phyloP scores from a whole-genome alignment of 495 filamentous ascomycete genomes.

The Podospora fimiseda region DNA sequence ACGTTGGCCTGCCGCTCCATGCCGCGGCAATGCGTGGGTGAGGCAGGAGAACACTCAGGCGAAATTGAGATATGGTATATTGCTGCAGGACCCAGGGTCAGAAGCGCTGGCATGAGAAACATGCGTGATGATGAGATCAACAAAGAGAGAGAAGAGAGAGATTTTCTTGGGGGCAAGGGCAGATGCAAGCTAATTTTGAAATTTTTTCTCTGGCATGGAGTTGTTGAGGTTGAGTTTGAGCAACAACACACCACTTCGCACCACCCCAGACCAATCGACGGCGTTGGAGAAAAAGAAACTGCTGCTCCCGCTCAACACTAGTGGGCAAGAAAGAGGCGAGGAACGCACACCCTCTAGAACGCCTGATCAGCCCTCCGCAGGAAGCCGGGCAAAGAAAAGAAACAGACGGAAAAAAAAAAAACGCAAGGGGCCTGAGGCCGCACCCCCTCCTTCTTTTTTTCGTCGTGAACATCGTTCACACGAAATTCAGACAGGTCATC shows the following conservation, averaged over 20 bases:
- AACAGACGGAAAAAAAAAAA: constrained; percentile 6
- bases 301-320: constrained; percentile 1
- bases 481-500: too few species aligned
- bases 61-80: background rate
- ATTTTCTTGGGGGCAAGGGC: background rate
- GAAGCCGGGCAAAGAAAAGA: constrained; percentile 8
- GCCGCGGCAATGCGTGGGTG: constrained; percentile 3
- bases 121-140: background rate
- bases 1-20: constrained; percentile 1
- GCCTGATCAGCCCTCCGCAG: constrained; percentile 11
- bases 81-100: background rate
- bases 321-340: constrained; percentile 9
- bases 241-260: background rate
- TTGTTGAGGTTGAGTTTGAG: background rate
- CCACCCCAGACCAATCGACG: background rate
- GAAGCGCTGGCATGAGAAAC: background rate
- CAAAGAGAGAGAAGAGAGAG: too few species aligned
- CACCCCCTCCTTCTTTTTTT: constrained; percentile 1
- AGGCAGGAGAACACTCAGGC: background rate
- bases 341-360: constrained; percentile 12
- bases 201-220: background rate
- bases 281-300: constrained; percentile 6
- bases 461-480: background rate
- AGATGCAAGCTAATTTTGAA: background rate
- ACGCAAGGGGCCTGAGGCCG: constrained; percentile 13